Evolutionary conservation across 164 flowering plant genomes (phyloP).

Genomic region (Akebia trifoliata): DNA sequence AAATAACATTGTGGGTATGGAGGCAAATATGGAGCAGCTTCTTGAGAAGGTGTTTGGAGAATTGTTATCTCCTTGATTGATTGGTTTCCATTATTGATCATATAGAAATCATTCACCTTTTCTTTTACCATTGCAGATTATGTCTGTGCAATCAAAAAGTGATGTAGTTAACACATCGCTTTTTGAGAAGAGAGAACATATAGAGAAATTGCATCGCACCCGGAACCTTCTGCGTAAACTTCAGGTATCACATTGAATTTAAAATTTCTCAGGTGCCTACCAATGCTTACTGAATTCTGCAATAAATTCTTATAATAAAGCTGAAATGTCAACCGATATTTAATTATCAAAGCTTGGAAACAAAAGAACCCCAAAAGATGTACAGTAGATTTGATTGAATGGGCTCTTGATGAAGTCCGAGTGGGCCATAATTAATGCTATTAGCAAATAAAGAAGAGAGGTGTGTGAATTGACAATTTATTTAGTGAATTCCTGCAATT

Average conservation of each 20-base stretch:
- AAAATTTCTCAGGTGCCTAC: neutral
- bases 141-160: constrained; percentile 94
- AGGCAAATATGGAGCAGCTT: constrained; percentile 91
- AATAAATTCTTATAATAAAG: no score
- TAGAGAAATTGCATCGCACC: constrained; percentile 95
- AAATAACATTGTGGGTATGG: constrained; percentile 94
- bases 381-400: no score
- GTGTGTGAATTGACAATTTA: no score
- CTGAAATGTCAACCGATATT: no score
- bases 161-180: constrained; percentile 92
- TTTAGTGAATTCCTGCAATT: no score
- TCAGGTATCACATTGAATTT: constrained; percentile 54
- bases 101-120: constrained; percentile 1
- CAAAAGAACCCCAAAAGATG: no score
- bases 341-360: no score
- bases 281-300: no score
- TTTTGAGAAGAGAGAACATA: constrained; percentile 87
- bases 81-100: neutral
- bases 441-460: no score
- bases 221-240: constrained; percentile 93
- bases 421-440: no score
- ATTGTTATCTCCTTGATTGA: neutral
- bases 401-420: no score
- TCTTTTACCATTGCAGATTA: constrained; percentile 49
- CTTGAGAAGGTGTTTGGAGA: constrained; percentile 66